Evolutionary conservation across 305 asterid genomes (phyloP), one percentile per base, ranked within the genome.

Genomic region (Salvia sclarea): DNA sequence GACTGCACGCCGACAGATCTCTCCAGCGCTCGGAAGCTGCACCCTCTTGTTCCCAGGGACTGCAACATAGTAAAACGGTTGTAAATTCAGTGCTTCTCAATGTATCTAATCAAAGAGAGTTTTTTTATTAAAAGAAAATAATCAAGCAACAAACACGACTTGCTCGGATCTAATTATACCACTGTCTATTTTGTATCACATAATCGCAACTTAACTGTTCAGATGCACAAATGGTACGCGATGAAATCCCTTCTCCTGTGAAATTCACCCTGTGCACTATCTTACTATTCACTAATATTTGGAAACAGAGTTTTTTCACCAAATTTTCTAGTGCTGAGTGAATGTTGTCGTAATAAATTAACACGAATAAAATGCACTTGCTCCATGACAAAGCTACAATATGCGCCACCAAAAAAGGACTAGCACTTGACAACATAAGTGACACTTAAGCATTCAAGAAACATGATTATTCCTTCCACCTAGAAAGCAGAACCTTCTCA

Each of bases 1-100:
- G 88, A 64, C 68, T 85, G 88, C 65, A 90, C 82, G 16, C 87
- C 96, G 9, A 88, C 89, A 0, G 85, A 83, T 75, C 93, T 80
- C 62, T 77, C 78, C 78, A 84, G 44, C 10, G 86, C 74, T 43
- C 81, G 73, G 61, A 81, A 80, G 79, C 90, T 80, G 33, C 75
- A 72, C 2, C 82, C 79, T 70, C 81, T 81, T 20, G 82, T 82
- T 49, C 82, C 84, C 53, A 89, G 71, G 6, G 90, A 80, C 95
- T 89, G 85, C 59, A 75, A 74, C 30, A 30, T 1, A 64, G 64
- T 6, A 63, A 30, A 50, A 55, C 28, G 30, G 11, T 45, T 2
- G 6, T 8, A 33, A 16, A 18, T 9, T n/a, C 28, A 56, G 9
- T 52, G 25, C 21, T 6, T n/a, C 0, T 11, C 11, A 6, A 28